Evolutionary conservation across 352 stramenopile genomes (phyloP).

Genomic region (Globisporangium canariense): DNA sequence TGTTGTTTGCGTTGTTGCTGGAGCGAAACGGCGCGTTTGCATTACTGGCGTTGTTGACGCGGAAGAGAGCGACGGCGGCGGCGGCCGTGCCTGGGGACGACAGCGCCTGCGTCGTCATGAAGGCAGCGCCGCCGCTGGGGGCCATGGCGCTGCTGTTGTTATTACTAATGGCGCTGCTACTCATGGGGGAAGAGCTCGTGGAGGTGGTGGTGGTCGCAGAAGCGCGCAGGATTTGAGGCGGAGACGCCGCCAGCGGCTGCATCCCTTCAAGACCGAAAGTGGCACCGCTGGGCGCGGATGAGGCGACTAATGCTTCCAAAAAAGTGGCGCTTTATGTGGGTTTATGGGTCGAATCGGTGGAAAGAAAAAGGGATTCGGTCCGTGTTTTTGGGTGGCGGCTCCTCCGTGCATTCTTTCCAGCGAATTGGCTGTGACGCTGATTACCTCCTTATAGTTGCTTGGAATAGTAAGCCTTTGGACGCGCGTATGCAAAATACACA

Average conservation of each 20-base stretch:
- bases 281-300: slow-evolving; percentile 7
- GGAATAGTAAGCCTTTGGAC: not conserved
- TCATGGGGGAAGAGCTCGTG: not conserved
- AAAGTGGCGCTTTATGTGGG: slow-evolving; percentile 7
- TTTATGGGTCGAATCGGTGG: not conserved
- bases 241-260: slow-evolving; percentile 14
- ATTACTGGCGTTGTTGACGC: slow-evolving; percentile 10
- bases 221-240: slow-evolving; percentile 1
- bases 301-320: slow-evolving; percentile 13
- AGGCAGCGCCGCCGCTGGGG: not conserved
- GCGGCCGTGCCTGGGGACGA: slow-evolving; percentile 11
- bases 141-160: slow-evolving; percentile 3
- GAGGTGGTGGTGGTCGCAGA: not conserved
- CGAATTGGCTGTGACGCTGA: not conserved
- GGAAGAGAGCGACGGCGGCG: slow-evolving; percentile 20
- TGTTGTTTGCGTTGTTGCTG: not conserved
- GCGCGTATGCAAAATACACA: not conserved
- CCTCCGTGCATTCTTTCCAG: slow-evolving; percentile 5
- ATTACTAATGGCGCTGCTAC: not conserved
- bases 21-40: slow-evolving; percentile 7
- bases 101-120: not conserved
- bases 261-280: slow-evolving; percentile 34
- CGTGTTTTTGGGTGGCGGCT: not conserved
- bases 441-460: not conserved
- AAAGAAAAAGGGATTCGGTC: slow-evolving; percentile 2